phyloP scores from a whole-genome alignment of 148 eudicot species.

The Rhododendron ovatum region DNA sequence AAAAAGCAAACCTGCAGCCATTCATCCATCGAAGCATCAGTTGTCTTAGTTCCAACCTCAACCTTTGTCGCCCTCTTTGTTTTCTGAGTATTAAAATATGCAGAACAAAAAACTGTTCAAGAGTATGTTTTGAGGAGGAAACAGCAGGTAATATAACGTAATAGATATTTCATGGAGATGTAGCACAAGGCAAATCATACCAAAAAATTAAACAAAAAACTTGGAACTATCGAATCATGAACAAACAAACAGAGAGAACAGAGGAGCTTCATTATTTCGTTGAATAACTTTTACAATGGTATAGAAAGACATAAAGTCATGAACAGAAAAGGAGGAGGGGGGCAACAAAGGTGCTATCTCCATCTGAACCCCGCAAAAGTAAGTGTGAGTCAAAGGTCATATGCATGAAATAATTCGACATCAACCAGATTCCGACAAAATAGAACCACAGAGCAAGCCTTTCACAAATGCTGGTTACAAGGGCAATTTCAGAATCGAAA shows the following conservation, averaged over 20 bases:
- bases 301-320: background rate
- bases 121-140: background rate
- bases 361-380: background rate
- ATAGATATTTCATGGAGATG: background rate
- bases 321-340: background rate
- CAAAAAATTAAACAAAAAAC: background rate
- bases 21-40: constrained; percentile 84
- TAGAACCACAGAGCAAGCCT: background rate
- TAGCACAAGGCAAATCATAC: background rate
- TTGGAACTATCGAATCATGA: background rate
- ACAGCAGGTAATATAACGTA: background rate
- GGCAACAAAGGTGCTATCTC: background rate
- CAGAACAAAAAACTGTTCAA: background rate
- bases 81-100: constrained; percentile 43
- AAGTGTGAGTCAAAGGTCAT: background rate
- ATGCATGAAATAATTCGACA: background rate
- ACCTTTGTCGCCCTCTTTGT: constrained; percentile 86
- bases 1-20: constrained; percentile 74
- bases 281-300: background rate
- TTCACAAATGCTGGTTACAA: background rate
- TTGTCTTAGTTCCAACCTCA: constrained; percentile 90
- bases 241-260: background rate
- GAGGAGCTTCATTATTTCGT: background rate
- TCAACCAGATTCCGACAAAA: background rate
- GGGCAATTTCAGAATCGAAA: background rate